Base-by-base conservation (phyloP, 495 filamentous ascomycete species). In the Cudoniella acicularis region DNA sequence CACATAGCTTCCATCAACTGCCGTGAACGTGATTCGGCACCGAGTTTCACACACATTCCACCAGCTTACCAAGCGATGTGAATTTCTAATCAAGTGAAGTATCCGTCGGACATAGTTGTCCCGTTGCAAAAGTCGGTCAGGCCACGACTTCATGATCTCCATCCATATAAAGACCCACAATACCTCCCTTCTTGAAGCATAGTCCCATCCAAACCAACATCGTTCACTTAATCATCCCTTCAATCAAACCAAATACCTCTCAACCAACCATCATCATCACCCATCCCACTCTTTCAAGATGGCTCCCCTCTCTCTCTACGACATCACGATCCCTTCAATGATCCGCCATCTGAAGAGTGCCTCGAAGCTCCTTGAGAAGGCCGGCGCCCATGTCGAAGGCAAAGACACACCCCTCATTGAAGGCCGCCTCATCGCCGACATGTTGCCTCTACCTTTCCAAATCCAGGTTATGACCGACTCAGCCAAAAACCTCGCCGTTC, bases 381-480 rank as follows among this genome's bases (percentile, higher is more conserved):
- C 55, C 24, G 36, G 24, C 21, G 20, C n/a, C 1, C 40, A 60
- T 26, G 24, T 45, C 10, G 13, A 9, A 18, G 52, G 56, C 3
- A 48, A 54, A 16, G 10, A 30, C 13, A 10, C n/a, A 3, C 25
- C 23, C 9, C 43, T 68, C 23, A 3, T 57, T 24, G 52, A 65
- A 10, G 11, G 52, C 21, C 53, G 60, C 10, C 57, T 72, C 42
- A 63, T 66, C 52, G 64, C 53, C 0, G 75, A 76, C 69, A 79
- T 79, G 77, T 58, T 67, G 23, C 60, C 69, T 4, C 57, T 79
- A 13, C 25, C 69, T 40, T 79, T 68, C 66, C 78, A 80, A 60
- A 65, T 81, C 68, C 67, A 72, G 26, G 49, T 56, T 16, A 59
- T 65, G 52, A 64, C 60, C 48, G 66, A 71, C 59, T 66, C 62